Percentiles rank a stretch among this genome's conserved stretches.
These are phyloP conservation scores for Aspergillus saccharolyticus DNA, from an alignment of 495 filamentous ascomycete genomes.

Conservation along the genomic window DNA sequence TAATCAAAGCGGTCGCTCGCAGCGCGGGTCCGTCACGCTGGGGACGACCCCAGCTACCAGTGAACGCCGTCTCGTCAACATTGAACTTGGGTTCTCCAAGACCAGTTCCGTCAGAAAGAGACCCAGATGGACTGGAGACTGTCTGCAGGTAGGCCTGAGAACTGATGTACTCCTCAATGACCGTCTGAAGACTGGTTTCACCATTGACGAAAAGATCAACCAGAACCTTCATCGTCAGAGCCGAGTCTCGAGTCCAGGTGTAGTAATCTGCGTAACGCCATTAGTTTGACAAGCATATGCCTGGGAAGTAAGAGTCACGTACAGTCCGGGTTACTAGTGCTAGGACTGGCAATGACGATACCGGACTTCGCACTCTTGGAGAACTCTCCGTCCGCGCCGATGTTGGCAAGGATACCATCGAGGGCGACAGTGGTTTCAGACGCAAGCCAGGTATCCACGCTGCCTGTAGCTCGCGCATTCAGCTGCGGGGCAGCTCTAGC, in stretches of 20 bases:
- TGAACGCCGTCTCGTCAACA: slow-evolving; percentile 55
- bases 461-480: background rate
- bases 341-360: slow-evolving; percentile 59
- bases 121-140: slow-evolving; percentile 56
- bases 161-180: slow-evolving; percentile 53
- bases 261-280: slow-evolving; percentile 35
- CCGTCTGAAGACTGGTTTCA: slow-evolving; percentile 46
- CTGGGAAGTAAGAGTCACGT: slow-evolving; percentile 19
- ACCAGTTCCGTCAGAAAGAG: slow-evolving; percentile 41
- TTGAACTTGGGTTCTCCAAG: slow-evolving; percentile 45
- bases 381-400: slow-evolving; percentile 13
- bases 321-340: slow-evolving; percentile 57
- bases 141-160: slow-evolving; percentile 58
- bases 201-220: slow-evolving; percentile 54
- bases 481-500: background rate
- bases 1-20: slow-evolving; percentile 56
- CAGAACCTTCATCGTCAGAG: slow-evolving; percentile 56
- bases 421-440: slow-evolving; percentile 8
- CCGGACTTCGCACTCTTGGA: slow-evolving; percentile 39
- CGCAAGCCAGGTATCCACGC: slow-evolving; percentile 9
- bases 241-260: slow-evolving; percentile 71
- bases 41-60: slow-evolving; percentile 63
- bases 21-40: slow-evolving; percentile 69
- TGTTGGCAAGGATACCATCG: slow-evolving; percentile 11
- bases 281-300: background rate